A percentile compares a stretch with the other conserved stretches of the same genome.
Conservation (phyloP, 345 rosid genomes). For the Lumnitzera racemosa region DNA sequence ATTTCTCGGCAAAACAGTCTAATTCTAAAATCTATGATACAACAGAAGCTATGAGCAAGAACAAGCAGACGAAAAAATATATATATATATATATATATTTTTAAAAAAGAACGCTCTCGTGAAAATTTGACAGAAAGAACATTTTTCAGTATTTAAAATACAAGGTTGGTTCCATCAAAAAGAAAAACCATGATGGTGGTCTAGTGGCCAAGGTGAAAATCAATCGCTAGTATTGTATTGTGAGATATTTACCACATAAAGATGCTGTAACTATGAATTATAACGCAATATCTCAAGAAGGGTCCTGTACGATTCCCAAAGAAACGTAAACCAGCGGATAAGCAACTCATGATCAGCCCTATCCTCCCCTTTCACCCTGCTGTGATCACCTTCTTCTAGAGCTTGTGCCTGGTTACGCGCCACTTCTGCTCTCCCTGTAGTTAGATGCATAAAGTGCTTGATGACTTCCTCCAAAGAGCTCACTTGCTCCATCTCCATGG, state of each 20-base stretch:
- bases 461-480: constrained; percentile 96
- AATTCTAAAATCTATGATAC: background rate
- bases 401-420: constrained; percentile 93
- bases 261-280: constrained; percentile 93
- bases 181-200: no score
- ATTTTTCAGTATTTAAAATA: background rate
- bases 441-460: constrained; percentile 88
- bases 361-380: constrained; percentile 97
- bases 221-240: background rate
- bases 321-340: constrained; percentile 98
- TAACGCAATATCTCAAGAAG: constrained; percentile 92
- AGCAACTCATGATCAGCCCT: constrained; percentile 97
- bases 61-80: no score
- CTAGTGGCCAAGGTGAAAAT: no score
- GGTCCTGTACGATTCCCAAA: constrained; percentile 99
- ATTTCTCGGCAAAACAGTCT: background rate
- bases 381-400: constrained; percentile 94
- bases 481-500: constrained; percentile 13
- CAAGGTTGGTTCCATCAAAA: no score
- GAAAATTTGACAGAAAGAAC: background rate
- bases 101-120: no score
- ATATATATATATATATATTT: no score
- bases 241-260: constrained; percentile 75
- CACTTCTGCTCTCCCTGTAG: constrained; percentile 95
- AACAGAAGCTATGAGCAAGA: no score